Base-by-base conservation (phyloP, 352 stramenopile genomes). In the Pilasporangium apinafurcum region DNA sequence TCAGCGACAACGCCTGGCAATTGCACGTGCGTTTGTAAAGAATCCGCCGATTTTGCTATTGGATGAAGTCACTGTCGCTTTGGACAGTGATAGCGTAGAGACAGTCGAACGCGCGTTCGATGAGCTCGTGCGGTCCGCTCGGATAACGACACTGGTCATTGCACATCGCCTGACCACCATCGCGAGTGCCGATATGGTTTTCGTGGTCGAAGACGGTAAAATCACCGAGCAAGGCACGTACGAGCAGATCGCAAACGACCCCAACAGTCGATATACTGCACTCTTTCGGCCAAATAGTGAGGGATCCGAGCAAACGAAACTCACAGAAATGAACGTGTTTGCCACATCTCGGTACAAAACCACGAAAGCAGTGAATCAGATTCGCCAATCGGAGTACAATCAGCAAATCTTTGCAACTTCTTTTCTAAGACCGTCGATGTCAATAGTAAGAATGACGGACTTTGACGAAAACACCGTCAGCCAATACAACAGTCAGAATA, bases 111-210 rank as follows among this genome's bases (percentile, higher is more conserved):
- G 89, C 22, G 82, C 86, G 18, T 59, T 98, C n/a, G 46, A 82
- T 24, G 33, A 50, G 13, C 46, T 87, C 27, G 18, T 50, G 51
- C 22, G 28, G 28, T 21, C 48, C 54, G 34, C 50, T 79, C 24
- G 31, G 16, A 42, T 41, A 10, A 97, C 90, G 5, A 80, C 83
- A 21, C 31, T 97, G 28, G 69, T 95, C 7, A 96, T 97, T 60
- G 88, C 92, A 4, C 90, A 98, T 62, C 64, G 92, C 13, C 46
- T 96, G 1, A 69, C 63, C 17, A 87, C 78, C 6, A 60, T 90
- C 42, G 42, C 54, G 33, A 44, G 65, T 21, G 53, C 63, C 12
- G 74, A 89, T 34, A 26, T 74, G 37, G 86, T 91, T 38, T 42
- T 82, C 51, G 75, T 91, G 5, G 50, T 91, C 8, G 48, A 81